Percentiles rank a stretch among this genome's conserved stretches.
These are phyloP conservation scores for Suhomyces bribrorum DNA, from an alignment of 1,139 yeast species.

Conservation along the genomic window DNA sequence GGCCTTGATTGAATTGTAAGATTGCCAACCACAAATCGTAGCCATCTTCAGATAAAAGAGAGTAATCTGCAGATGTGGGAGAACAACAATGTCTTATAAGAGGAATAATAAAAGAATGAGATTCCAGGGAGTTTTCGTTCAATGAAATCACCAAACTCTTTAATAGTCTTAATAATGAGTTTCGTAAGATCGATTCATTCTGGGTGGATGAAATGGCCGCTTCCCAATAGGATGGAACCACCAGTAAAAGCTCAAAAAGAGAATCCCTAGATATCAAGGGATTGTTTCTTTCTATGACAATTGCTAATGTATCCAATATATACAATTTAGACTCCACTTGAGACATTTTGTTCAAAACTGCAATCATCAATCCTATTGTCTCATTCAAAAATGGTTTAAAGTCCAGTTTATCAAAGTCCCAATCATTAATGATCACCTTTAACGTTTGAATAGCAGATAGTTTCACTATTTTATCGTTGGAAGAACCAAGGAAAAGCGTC, in stretches of 20 bases:
- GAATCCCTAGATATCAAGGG: conserved; percentile 57
- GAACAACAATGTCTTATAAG: conserved; percentile 64
- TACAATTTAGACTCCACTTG: conserved; percentile 75
- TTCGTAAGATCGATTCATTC: conserved; percentile 68
- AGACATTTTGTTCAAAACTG: conserved; percentile 48
- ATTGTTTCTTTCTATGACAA: conserved; percentile 63
- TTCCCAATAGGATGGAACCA: conserved; percentile 80
- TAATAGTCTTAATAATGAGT: conserved; percentile 68
- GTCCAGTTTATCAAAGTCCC: conserved; percentile 73
- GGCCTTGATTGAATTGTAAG: conserved; percentile 55
- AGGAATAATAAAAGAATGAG: conserved; percentile 69
- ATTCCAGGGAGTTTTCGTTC: conserved; percentile 56
- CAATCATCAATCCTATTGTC: conserved; percentile 51
- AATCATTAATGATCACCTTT: conserved; percentile 71
- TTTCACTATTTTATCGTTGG: conserved; percentile 73
- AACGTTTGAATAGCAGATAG: conserved; percentile 76
- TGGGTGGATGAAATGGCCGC: conserved; percentile 40
- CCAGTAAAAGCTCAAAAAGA: conserved; percentile 53
- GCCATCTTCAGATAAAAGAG: conserved; percentile 82
- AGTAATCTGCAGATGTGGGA: conserved; percentile 57
- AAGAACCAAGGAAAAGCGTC: conserved; percentile 40
- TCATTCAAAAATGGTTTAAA: conserved; percentile 66
- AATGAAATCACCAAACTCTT: conserved; percentile 66
- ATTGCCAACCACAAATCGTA: conserved; percentile 79
- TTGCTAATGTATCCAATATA: conserved; percentile 65